These are phyloP conservation scores for Phylloporus scabripes DNA, from an alignment of 768 basidiomycete genomes.

Conservation along the genomic window DNA sequence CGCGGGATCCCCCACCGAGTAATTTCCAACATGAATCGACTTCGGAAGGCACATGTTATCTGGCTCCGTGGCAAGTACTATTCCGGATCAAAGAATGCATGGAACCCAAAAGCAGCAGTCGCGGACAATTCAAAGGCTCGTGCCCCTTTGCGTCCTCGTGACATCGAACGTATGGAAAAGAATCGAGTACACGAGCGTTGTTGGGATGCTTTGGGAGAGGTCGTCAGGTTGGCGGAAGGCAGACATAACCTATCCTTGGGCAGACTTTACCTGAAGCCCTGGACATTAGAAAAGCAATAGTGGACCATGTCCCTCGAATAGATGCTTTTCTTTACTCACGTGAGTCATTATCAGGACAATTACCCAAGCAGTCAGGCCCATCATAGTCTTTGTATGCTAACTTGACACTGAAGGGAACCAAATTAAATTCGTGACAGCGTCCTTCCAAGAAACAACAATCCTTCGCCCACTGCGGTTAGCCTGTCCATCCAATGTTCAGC, in stretches of 20 bases:
- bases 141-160: constrained; percentile 8
- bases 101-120: constrained; percentile 37
- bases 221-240: constrained; percentile 56
- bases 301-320: not conserved
- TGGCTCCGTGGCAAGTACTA: constrained; percentile 23
- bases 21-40: constrained; percentile 46
- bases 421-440: not conserved
- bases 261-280: constrained; percentile 32
- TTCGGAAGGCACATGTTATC: constrained; percentile 24
- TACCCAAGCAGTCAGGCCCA: not conserved
- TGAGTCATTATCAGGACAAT: constrained; percentile 5
- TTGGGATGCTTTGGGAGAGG: constrained; percentile 48
- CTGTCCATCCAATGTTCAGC: not conserved
- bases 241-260: constrained; percentile 47
- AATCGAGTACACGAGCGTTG: constrained; percentile 33
- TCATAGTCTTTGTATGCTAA: not conserved
- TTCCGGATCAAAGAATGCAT: constrained; percentile 22
- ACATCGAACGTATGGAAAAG: constrained; percentile 18
- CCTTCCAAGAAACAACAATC: constrained; percentile 13
- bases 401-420: not conserved
- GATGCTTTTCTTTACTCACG: not conserved
- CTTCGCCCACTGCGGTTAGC: constrained; percentile 2
- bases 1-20: constrained; percentile 58
- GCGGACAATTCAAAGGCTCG: constrained; percentile 19
- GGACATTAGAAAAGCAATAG: constrained; percentile 15